Base-by-base conservation (phyloP, 2,329 filamentous ascomycete genomes). In the Botrytis elliptica region DNA sequence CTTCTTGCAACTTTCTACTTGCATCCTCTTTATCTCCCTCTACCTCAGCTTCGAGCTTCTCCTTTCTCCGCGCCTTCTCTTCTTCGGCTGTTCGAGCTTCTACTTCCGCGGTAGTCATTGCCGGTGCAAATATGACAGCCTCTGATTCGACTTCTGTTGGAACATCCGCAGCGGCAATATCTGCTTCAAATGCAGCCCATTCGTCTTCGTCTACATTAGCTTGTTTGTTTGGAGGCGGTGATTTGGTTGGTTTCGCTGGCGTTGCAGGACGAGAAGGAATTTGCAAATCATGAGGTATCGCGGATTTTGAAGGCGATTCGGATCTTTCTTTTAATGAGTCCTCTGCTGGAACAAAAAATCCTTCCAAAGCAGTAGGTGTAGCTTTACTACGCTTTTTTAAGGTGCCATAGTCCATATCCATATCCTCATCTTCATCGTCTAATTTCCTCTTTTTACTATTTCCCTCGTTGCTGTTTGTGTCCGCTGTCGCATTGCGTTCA, bases 181-280 rank as follows among this genome's bases (percentile, higher is more conserved):
- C 93, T 4, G 92, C 92, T 81, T 97, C 92, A 80, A 97, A 97
- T 14, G 93, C 93, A 2, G 93, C 92, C 92, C 93, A 96, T 82
- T 96, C 93, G 71, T 91, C 89, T 79, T 97, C 93, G 80, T 95
- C 90, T 14, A 93, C 83, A 59, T 84, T 83, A 22, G 75, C 64
- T 7, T 73, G 71, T 1, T 81, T 78, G 8, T 77, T 80, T 55
- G 83, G 83, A 3, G 84, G 84, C 2, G 84, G 86, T 9, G 82
- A 82, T 10, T 84, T 83, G 8, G 85, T 84, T 9, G 82, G 80
- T 72, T 79, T 81, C 9, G 75, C 82, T 10, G 89, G 89, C 5
- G 89, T 91, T 4, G 89, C 89, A 3, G 89, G 89, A 55, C 89
- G 84, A 1, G 89, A 91, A 20, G 89, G 88, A 65, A 91, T 91